Base-by-base conservation (phyloP, 768 basidiomycete genomes). In the Hypholoma fasciculare region DNA sequence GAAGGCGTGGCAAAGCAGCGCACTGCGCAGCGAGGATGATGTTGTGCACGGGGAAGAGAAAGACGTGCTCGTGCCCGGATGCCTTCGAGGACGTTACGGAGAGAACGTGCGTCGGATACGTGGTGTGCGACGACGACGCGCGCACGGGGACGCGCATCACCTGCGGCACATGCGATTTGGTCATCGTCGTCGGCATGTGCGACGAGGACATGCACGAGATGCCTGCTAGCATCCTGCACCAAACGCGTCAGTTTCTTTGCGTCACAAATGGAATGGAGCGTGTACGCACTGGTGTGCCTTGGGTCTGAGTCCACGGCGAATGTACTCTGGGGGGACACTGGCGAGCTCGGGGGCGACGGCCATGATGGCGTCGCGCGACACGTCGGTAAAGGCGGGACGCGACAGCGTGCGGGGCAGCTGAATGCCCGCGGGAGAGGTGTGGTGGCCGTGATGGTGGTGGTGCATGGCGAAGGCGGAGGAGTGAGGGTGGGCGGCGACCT, bases 401-500 rank as follows among this genome's bases (percentile, higher is more conserved):
- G 81, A 75, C 50, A 92, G 85, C 40, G 77, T 83, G 55, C 89
- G 82, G n/a, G 89, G 90, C 20, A 92, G 83, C 63, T 90, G 86
- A 11, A 91, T 78, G 63, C 63, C 68, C 3, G 74, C 67, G 16
- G 64, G 23, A 4, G 70, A 56, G 2, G 67, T 57, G 20, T 40
- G 70, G 73, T 74, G 74, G 27, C 65, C 63, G 62, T 77, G 77
- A 49, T 63, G 61, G 66, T 77, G 77, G 49, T 63, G 61, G 66
- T 74, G 77, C 59, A 69, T 69, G 59, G 68, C 63, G 64, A 80
- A 81, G 49, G 76, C 61, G 38, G 76, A 59, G 2, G 23, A 23
- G 23, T 23, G n/a, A 30, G 76, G 74, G 52, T 81, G 78, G 30
- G 78, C 68, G 4, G 79, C 74, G 65, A 82, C 77, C 69, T 80